Evolutionary conservation across 2,329 filamentous ascomycete species (phyloP).

Genomic region (Nothomitra cinnamomea): DNA sequence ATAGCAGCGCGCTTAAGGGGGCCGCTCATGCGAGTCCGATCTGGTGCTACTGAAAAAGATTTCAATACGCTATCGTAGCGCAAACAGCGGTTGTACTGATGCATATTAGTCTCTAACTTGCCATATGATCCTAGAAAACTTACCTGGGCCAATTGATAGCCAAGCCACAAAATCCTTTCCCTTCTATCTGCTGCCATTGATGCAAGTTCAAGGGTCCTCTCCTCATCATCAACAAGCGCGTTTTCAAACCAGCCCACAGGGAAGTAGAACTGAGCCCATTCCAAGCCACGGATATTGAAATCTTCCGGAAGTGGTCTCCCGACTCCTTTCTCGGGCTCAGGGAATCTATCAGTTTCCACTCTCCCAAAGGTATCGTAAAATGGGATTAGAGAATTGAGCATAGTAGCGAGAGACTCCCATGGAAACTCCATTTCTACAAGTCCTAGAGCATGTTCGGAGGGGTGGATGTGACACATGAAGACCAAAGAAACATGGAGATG

Average conservation of each 20-base stretch:
- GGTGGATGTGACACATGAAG: conserved; percentile 35
- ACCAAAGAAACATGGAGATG: conserved; percentile 46
- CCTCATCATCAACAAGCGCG: conserved; percentile 47
- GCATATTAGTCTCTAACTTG: neutral
- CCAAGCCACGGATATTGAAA: conserved; percentile 44
- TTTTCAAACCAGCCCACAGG: conserved; percentile 40
- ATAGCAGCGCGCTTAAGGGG: conserved; percentile 1
- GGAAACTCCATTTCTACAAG: conserved; percentile 30
- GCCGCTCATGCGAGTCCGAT: conserved; percentile 10
- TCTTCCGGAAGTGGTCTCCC: conserved; percentile 50
- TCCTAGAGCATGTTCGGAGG: conserved; percentile 25
- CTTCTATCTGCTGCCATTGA: conserved; percentile 40
- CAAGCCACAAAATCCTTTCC: conserved; percentile 43
- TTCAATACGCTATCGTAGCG: conserved; percentile 23
- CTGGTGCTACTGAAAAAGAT: conserved; percentile 24
- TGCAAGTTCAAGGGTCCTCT: conserved; percentile 43
- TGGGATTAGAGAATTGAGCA: conserved; percentile 34
- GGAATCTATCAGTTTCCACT: conserved; percentile 31
- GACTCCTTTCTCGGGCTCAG: conserved; percentile 26
- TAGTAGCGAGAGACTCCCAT: conserved; percentile 34
- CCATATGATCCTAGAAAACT: neutral
- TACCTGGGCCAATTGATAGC: conserved; percentile 25
- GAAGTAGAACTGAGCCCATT: conserved; percentile 42
- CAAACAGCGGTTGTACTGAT: neutral
- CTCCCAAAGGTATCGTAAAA: conserved; percentile 21